Evolutionary conservation across 345 rosid genomes (phyloP).

Genomic region (Clausena lansium): DNA sequence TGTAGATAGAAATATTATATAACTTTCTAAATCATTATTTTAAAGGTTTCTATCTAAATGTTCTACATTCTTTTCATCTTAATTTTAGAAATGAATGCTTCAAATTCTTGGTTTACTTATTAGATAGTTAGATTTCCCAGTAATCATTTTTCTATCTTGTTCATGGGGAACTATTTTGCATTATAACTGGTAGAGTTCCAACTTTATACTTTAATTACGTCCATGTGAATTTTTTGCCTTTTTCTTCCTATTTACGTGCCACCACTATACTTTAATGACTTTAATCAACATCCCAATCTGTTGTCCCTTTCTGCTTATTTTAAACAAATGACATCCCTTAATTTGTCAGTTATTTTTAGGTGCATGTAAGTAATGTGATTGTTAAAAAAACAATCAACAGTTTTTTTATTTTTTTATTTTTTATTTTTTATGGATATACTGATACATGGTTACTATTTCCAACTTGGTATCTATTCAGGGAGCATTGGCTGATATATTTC

Average conservation of each 20-base stretch:
- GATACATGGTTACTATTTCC: not conserved
- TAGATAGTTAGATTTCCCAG: no score
- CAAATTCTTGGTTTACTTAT: no score
- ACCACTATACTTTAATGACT: no score
- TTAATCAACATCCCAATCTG: no score
- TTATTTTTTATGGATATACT: not conserved
- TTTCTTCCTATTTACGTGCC: no score
- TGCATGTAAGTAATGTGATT: not conserved
- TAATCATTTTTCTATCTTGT: not conserved
- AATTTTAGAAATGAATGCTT: no score
- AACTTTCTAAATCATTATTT: not conserved
- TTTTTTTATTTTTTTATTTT: not conserved
- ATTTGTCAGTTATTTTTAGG: no score
- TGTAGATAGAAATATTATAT: not conserved
- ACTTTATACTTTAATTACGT: not conserved
- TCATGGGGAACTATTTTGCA: not conserved
- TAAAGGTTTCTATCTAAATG: no score
- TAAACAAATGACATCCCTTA: not conserved
- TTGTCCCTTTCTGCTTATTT: not conserved
- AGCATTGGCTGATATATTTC: slow-evolving; percentile 76
- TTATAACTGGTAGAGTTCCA: not conserved
- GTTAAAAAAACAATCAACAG: not conserved
- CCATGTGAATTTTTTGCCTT: not conserved
- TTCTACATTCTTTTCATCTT: no score
- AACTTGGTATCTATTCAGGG: slow-evolving; percentile 46